These are phyloP conservation scores for Boletellus emodensis DNA, from an alignment of 768 basidiomycete genomes.

Conservation along the genomic window DNA sequence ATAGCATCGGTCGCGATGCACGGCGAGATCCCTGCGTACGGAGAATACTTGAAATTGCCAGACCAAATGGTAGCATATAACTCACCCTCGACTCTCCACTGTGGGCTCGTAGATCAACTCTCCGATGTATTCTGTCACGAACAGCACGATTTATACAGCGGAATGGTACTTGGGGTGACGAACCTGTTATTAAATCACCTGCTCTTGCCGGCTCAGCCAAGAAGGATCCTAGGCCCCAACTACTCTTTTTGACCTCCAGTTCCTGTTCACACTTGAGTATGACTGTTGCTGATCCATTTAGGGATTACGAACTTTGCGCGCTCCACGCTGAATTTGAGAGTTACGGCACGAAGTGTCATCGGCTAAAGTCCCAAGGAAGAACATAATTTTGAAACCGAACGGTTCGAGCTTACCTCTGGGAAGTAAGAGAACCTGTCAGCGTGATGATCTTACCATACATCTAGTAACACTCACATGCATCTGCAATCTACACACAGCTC, in stretches of 20 bases:
- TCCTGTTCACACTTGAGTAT: conserved; percentile 27
- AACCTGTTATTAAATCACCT: conserved; percentile 48
- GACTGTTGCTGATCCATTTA: background rate
- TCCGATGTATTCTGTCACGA: conserved; percentile 57
- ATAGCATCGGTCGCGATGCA: conserved; percentile 55
- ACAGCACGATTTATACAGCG: background rate
- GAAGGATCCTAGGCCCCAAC: conserved; percentile 56
- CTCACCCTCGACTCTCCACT: conserved; percentile 49
- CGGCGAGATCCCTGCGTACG: conserved; percentile 38
- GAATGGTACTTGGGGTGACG: background rate
- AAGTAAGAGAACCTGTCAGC: background rate
- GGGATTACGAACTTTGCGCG: conserved; percentile 37
- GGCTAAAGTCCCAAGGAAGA: conserved; percentile 19
- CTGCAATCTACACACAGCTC: conserved; percentile 54
- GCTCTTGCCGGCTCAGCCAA: conserved; percentile 39
- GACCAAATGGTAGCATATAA: conserved; percentile 2
- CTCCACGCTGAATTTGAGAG: conserved; percentile 43
- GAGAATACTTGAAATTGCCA: background rate
- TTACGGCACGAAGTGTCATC: conserved; percentile 42
- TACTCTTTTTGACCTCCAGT: conserved; percentile 41
- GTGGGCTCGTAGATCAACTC: conserved; percentile 54
- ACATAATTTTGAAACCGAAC: background rate
- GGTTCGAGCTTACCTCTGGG: conserved; percentile 22
- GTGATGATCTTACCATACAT: background rate
- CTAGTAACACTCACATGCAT: conserved; percentile 37